These are phyloP conservation scores for Babesia caballi DNA, from an alignment of 169 alveolate genomes.

Conservation along the genomic window DNA sequence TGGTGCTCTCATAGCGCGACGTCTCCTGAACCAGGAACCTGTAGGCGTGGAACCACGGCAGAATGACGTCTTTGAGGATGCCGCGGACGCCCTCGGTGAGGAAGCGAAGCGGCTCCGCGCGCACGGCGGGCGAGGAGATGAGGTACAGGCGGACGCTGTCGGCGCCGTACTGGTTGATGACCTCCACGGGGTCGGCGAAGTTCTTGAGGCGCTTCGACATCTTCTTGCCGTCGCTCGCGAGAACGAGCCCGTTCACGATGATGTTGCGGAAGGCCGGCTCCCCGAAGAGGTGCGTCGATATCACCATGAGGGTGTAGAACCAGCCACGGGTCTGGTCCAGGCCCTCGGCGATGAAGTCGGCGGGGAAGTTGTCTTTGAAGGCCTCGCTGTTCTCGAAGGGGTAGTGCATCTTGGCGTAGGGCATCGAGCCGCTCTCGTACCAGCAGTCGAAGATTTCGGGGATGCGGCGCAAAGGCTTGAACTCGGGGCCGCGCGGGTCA, in stretches of 20 bases:
- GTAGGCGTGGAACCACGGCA: conserved; percentile 96
- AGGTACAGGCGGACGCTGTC: conserved; percentile 94
- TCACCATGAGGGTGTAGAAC: conserved; percentile 93
- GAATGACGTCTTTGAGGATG: conserved; percentile 92
- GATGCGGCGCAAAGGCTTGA: conserved; percentile 82
- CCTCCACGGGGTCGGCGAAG: conserved; percentile 93
- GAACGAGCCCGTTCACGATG: conserved; percentile 93
- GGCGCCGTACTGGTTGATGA: conserved; percentile 90
- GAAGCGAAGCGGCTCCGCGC: conserved; percentile 94
- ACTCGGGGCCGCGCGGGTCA: conserved; percentile 91
- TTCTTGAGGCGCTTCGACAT: conserved; percentile 97
- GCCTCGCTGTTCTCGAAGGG: conserved; percentile 93
- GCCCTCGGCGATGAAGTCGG: conserved; percentile 99
- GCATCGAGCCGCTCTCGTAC: conserved; percentile 99
- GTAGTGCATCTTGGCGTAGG: conserved; percentile 94
- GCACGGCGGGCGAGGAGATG: conserved; percentile 94
- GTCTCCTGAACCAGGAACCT: conserved; percentile 93
- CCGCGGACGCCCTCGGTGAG: conserved; percentile 90
- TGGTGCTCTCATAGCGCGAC: conserved; percentile 86
- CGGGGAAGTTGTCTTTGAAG: conserved; percentile 93
- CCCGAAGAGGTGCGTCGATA: conserved; percentile 90
- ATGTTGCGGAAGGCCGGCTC: conserved; percentile 92
- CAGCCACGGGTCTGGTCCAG: conserved; percentile 99
- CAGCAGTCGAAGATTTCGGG: conserved; percentile 98
- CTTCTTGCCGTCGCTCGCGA: conserved; percentile 96